Evolutionary conservation across 306 rosid genomes (phyloP).

Genomic region (Carpinus fangiana): DNA sequence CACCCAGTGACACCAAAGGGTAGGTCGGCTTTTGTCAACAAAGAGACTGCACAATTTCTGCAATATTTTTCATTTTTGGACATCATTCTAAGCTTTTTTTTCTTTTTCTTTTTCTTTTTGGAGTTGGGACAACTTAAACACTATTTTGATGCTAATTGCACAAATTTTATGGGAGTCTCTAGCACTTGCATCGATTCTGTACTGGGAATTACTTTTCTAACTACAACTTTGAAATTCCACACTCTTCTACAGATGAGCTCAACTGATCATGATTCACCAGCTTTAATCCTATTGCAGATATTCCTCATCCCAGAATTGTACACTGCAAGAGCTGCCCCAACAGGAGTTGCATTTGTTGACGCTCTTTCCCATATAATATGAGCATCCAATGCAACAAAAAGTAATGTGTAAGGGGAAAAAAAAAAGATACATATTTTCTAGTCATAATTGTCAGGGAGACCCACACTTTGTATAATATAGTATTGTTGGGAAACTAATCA

Average conservation of each 20-base stretch:
- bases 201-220: background rate
- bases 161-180: slow-evolving; percentile 1
- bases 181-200: background rate
- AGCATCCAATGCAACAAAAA: background rate
- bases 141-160: background rate
- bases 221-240: slow-evolving; percentile 1
- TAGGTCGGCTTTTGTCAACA: slow-evolving; percentile 1
- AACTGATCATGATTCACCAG: background rate
- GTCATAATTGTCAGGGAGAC: too few relatives aligned
- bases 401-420: background rate
- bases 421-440: background rate
- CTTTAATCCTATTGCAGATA: background rate
- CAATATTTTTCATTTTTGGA: background rate
- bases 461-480: too few relatives aligned
- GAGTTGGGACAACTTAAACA: background rate
- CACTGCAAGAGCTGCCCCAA: background rate
- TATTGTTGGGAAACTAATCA: too few relatives aligned
- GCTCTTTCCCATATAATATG: background rate
- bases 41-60: background rate
- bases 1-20: background rate
- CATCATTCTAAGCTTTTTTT: background rate
- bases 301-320: background rate
- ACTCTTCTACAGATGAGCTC: too few relatives aligned
- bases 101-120: too few relatives aligned
- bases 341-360: background rate